These are phyloP conservation scores for Nicotiana rustica DNA, from an alignment of 305 asterid species.

Conservation along the genomic window DNA sequence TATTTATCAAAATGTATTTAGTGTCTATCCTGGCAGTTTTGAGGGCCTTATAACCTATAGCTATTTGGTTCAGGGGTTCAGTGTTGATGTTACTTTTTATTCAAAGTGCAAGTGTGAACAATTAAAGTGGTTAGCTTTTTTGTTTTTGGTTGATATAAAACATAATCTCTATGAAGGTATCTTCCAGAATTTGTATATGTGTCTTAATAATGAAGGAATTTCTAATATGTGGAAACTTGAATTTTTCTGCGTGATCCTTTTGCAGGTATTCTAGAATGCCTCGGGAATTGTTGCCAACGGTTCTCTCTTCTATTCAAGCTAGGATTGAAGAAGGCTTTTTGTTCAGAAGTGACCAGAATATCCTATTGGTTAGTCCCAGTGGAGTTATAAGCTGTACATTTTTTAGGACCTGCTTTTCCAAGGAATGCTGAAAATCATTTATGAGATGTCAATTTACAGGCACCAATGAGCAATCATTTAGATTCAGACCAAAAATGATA, in stretches of 20 bases:
- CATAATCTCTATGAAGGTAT: not conserved
- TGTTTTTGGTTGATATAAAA: not conserved
- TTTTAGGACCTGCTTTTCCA: not conserved
- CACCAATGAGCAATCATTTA: not conserved
- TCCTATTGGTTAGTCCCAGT: slow-evolving; percentile 66
- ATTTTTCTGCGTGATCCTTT: slow-evolving; percentile 37
- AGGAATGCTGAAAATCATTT: slow-evolving; percentile 9
- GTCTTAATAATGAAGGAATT: not conserved
- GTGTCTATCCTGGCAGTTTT: not conserved
- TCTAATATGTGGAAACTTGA: slow-evolving; percentile 33
- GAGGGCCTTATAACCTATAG: not conserved
- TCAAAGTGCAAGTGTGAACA: not conserved
- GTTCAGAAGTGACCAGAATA: slow-evolving; percentile 69
- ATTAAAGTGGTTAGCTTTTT: not conserved
- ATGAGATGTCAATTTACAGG: not conserved
- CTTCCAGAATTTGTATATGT: slow-evolving; percentile 14
- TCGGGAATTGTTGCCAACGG: slow-evolving; percentile 68
- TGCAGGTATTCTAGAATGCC: slow-evolving; percentile 93
- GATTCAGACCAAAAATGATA: slow-evolving; percentile 17
- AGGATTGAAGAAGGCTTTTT: slow-evolving; percentile 70
- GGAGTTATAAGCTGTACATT: slow-evolving; percentile 6
- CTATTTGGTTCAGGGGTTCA: not conserved
- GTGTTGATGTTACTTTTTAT: slow-evolving; percentile 7
- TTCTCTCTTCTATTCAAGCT: slow-evolving; percentile 69
- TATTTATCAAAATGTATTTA: not conserved